Conservation (phyloP, 106 monocot genomes). For the Gastrodia elata region DNA sequence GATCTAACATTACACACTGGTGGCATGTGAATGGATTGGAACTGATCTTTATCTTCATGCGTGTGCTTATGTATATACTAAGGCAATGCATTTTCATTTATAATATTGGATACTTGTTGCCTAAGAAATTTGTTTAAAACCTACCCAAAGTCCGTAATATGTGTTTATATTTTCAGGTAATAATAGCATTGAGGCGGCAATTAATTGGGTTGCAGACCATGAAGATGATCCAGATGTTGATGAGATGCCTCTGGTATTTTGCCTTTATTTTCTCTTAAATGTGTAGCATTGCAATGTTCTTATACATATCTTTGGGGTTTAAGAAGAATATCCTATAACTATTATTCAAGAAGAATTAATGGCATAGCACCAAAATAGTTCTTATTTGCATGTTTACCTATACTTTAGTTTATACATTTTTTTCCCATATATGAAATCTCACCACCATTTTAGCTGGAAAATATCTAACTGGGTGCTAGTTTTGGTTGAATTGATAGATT, state of each 20-base stretch:
- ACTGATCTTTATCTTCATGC: not conserved
- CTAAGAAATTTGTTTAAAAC: not conserved
- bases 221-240: slow-evolving; percentile 94
- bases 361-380: no score
- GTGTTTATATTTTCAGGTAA: slow-evolving; percentile 44
- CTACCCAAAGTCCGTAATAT: not conserved
- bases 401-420: no score
- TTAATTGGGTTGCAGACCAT: slow-evolving; percentile 92
- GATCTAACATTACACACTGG: not conserved
- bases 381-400: no score
- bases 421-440: no score
- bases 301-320: not conserved
- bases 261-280: not conserved
- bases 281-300: not conserved
- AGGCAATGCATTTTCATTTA: not conserved
- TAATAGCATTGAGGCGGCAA: slow-evolving; percentile 67
- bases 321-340: no score
- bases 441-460: no score
- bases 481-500: no score
- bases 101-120: not conserved
- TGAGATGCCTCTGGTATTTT: slow-evolving; percentile 84
- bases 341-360: no score
- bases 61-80: not conserved
- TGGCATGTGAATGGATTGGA: not conserved
- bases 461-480: no score